Conservation (phyloP, 768 basidiomycete species). For the Suillus weaverae region DNA sequence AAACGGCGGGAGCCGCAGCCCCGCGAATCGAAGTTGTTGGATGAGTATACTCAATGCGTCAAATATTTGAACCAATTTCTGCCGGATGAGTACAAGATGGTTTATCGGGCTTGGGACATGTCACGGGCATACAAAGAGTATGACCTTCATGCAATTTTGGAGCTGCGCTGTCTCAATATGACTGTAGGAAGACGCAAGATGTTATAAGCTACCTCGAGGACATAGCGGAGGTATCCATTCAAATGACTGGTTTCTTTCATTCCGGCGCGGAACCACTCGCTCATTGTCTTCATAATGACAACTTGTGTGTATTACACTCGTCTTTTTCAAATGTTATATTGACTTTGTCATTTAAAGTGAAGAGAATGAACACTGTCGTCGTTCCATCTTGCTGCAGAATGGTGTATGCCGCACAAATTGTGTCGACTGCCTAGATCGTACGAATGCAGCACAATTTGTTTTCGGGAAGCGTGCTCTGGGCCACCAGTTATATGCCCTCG, state of each 20-base stretch:
- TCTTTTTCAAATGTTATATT: background rate
- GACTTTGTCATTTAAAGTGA: background rate
- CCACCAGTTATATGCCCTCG: constrained; percentile 93
- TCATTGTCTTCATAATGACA: constrained; percentile 52
- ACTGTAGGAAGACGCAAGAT: constrained; percentile 83
- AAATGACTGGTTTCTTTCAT: constrained; percentile 93
- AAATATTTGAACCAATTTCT: constrained; percentile 94
- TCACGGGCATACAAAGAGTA: constrained; percentile 91
- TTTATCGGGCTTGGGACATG: constrained; percentile 97
- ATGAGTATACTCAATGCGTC: constrained; percentile 91
- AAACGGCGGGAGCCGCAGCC: constrained; percentile 79
- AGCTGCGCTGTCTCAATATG: background rate
- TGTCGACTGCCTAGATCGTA: constrained; percentile 95
- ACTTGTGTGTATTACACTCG: constrained; percentile 30
- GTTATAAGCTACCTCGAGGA: constrained; percentile 95
- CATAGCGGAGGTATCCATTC: constrained; percentile 89
- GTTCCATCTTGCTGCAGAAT: constrained; percentile 77
- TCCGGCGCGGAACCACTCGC: constrained; percentile 85
- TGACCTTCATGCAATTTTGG: constrained; percentile 19
- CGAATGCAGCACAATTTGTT: constrained; percentile 95
- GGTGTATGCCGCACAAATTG: constrained; percentile 95
- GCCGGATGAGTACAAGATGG: constrained; percentile 81
- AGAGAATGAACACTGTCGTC: constrained; percentile 48
- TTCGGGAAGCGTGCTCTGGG: constrained; percentile 94
- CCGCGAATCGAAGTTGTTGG: constrained; percentile 85